phyloP scores from a whole-genome alignment of 148 eudicot species.

The Fagopyrum homotropicum region DNA sequence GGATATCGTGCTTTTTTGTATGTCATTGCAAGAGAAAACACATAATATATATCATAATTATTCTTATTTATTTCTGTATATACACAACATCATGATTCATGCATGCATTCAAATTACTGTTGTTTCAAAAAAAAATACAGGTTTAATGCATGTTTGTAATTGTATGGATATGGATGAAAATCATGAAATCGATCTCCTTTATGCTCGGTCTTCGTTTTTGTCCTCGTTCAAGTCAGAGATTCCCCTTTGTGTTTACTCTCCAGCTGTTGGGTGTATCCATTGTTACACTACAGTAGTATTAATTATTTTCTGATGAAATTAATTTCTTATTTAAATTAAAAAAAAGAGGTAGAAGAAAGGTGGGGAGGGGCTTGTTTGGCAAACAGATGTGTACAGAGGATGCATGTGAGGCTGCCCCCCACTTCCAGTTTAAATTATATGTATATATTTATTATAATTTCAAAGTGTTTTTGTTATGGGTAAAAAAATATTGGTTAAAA shows the following conservation, averaged over 20 bases:
- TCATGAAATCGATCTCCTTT: not conserved
- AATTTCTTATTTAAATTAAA: not conserved
- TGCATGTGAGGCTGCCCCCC: slow-evolving; percentile 12
- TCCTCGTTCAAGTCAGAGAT: slow-evolving; percentile 4
- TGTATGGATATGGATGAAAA: not conserved
- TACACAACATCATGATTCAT: no score
- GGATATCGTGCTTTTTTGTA: not conserved
- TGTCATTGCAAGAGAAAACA: not conserved
- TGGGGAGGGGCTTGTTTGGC: slow-evolving; percentile 13
- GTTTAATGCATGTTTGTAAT: not conserved
- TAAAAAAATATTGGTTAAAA: not conserved
- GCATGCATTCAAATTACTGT: no score
- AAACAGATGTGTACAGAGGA: slow-evolving; percentile 11
- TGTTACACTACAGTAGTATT: slow-evolving; percentile 2
- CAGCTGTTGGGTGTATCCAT: not conserved
- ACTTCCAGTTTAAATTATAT: not conserved
- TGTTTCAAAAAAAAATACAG: not conserved
- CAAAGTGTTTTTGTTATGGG: not conserved
- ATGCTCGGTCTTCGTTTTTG: not conserved
- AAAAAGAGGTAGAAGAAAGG: not conserved
- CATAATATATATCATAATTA: not conserved
- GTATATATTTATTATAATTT: not conserved
- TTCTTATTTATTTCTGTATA: not conserved
- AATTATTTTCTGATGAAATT: not conserved
- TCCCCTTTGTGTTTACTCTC: not conserved